phyloP scores from a whole-genome alignment of 306 rosid genomes.

The Trichosanthes truncata region DNA sequence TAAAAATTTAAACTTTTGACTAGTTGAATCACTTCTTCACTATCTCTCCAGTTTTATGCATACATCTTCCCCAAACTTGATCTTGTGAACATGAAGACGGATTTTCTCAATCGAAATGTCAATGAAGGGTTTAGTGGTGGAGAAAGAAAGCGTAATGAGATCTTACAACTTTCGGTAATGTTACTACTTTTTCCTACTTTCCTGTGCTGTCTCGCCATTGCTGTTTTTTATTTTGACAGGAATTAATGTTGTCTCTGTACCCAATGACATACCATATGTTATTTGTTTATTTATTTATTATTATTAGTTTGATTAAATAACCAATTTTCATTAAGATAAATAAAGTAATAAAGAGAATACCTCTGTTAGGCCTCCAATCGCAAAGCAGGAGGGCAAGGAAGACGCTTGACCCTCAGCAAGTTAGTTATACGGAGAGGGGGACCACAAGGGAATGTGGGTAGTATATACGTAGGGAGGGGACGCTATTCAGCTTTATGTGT shows the following conservation, averaged over 20 bases:
- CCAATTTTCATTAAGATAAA: not conserved
- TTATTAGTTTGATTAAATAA: not conserved
- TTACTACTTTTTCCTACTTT: not conserved
- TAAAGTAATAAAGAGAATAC: not conserved
- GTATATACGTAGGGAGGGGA: too few relatives aligned
- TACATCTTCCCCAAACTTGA: slow-evolving; percentile 68
- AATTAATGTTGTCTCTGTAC: not conserved
- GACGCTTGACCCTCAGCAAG: too few relatives aligned
- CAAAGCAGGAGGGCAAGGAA: too few relatives aligned
- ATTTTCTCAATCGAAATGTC: slow-evolving; percentile 84
- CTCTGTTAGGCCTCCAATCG: too few relatives aligned
- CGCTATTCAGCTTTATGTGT: too few relatives aligned
- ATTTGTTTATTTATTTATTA: not conserved
- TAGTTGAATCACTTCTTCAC: slow-evolving; percentile 6
- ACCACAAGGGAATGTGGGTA: too few relatives aligned
- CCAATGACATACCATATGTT: not conserved
- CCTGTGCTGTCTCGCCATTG: not conserved
- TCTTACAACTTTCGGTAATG: slow-evolving; percentile 75
- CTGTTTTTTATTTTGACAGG: not conserved
- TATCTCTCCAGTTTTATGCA: slow-evolving; percentile 59
- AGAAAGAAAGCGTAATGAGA: slow-evolving; percentile 86
- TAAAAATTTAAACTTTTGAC: not conserved
- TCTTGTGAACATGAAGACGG: slow-evolving; percentile 86
- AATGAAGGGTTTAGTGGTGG: slow-evolving; percentile 98
- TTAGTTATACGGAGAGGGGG: too few relatives aligned